These are phyloP conservation scores for Graphilbum sp. DNA, from an alignment of 2,329 filamentous ascomycete genomes.

Conservation along the genomic window DNA sequence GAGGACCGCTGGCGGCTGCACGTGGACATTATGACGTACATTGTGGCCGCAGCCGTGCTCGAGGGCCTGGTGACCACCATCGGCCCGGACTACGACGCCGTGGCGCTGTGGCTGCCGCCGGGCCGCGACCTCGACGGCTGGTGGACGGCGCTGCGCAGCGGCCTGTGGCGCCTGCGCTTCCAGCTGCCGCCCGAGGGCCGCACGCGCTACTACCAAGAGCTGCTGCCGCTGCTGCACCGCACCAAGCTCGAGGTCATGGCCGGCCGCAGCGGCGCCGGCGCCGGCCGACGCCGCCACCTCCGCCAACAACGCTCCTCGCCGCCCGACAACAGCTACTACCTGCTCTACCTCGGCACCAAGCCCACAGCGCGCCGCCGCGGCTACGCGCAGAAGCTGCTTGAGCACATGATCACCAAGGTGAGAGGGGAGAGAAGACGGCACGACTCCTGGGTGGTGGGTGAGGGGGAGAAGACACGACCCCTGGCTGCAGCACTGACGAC, in stretches of 20 bases:
- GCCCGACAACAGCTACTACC: slow-evolving; percentile 45
- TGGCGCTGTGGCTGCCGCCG: slow-evolving; percentile 69
- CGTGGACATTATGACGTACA: slow-evolving; percentile 60
- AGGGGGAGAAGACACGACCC: too few species aligned
- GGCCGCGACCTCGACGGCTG: slow-evolving; percentile 58
- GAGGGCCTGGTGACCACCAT: slow-evolving; percentile 60
- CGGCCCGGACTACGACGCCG: slow-evolving; percentile 59
- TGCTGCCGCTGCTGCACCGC: slow-evolving; percentile 57
- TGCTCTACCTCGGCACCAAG: slow-evolving; percentile 69
- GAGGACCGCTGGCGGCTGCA: slow-evolving; percentile 63
- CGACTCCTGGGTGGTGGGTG: too few species aligned
- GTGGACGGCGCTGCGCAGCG: slow-evolving; percentile 54
- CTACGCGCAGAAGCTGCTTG: slow-evolving; percentile 54
- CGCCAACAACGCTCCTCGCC: too few species aligned
- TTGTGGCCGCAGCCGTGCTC: slow-evolving; percentile 58
- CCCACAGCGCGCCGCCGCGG: slow-evolving; percentile 54
- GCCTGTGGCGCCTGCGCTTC: slow-evolving; percentile 63
- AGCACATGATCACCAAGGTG: slow-evolving; percentile 49
- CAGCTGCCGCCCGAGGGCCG: slow-evolving; percentile 57
- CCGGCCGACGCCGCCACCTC: too few species aligned
- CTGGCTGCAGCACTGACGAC: not conserved
- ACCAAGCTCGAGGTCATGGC: slow-evolving; percentile 56
- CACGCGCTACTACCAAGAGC: slow-evolving; percentile 60
- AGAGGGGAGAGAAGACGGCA: too few species aligned
- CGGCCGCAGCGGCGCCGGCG: too few species aligned